phyloP scores from a whole-genome alignment of 768 basidiomycete species.

The Chiua virens region DNA sequence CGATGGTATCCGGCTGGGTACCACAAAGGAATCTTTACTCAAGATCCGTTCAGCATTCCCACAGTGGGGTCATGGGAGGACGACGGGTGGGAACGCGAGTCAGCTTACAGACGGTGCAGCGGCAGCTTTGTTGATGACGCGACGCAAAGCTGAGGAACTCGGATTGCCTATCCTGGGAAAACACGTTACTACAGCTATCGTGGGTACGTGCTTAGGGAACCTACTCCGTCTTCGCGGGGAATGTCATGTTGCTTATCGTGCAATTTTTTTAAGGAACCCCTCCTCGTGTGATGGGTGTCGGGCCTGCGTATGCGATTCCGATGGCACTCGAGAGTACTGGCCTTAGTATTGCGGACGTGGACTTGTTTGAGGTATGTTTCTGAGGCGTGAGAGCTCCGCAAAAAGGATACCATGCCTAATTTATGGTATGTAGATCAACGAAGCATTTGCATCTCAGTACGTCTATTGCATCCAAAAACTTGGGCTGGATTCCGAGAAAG shows the following conservation, averaged over 20 bases:
- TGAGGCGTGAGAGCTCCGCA: neutral
- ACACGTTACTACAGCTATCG: slow-evolving; percentile 69
- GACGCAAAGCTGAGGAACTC: slow-evolving; percentile 74
- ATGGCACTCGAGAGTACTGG: slow-evolving; percentile 68
- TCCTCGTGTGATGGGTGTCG: slow-evolving; percentile 87
- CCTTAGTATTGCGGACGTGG: slow-evolving; percentile 66
- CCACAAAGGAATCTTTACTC: slow-evolving; percentile 60
- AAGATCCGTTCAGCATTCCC: slow-evolving; percentile 79
- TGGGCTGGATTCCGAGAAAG: slow-evolving; percentile 59
- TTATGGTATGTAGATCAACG: slow-evolving; percentile 64
- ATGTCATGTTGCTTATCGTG: neutral
- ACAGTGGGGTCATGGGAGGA: slow-evolving; percentile 71
- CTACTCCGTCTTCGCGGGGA: neutral
- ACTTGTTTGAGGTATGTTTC: slow-evolving; percentile 67
- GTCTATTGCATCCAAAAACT: slow-evolving; percentile 72
- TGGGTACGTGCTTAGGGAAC: slow-evolving; percentile 42
- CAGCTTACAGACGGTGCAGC: slow-evolving; percentile 87
- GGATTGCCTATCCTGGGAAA: slow-evolving; percentile 76
- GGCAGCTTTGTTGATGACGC: slow-evolving; percentile 76
- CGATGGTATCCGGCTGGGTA: slow-evolving; percentile 76
- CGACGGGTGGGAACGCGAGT: slow-evolving; percentile 85
- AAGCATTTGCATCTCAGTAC: slow-evolving; percentile 86
- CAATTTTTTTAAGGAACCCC: slow-evolving; percentile 48
- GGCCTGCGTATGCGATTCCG: slow-evolving; percentile 83
- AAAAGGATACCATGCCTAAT: neutral